Percentiles rank a stretch among this genome's conserved stretches.
phyloP scores from a whole-genome alignment of 352 stramenopile species.

The Pythium volutum region DNA sequence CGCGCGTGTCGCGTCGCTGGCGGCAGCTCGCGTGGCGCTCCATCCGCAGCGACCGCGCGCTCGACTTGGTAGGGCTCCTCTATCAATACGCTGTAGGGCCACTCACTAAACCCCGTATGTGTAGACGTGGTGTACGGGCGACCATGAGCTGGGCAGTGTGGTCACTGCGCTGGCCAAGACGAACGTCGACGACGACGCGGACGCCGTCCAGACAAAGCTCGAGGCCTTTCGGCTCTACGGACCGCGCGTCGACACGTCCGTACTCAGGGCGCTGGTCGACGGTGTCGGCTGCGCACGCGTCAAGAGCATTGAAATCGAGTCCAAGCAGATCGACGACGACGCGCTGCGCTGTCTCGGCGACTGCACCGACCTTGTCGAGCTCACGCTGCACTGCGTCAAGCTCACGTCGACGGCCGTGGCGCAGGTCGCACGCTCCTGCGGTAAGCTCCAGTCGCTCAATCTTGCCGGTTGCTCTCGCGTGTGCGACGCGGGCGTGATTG shows the following conservation, averaged over 20 bases:
- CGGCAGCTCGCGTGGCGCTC: slow-evolving; percentile 51
- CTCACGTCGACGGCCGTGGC: slow-evolving; percentile 52
- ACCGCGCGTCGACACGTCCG: slow-evolving; percentile 40
- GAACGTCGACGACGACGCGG: not conserved
- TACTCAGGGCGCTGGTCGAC: slow-evolving; percentile 42
- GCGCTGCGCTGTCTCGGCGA: slow-evolving; percentile 38
- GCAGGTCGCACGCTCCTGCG: slow-evolving; percentile 37
- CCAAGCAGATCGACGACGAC: slow-evolving; percentile 59
- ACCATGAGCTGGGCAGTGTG: slow-evolving; percentile 52
- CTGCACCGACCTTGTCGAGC: slow-evolving; percentile 32
- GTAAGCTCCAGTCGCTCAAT: slow-evolving; percentile 48
- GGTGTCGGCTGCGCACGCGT: slow-evolving; percentile 38
- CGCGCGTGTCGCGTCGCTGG: slow-evolving; percentile 58
- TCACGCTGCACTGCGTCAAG: slow-evolving; percentile 73
- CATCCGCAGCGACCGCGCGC: slow-evolving; percentile 38
- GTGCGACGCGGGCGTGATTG: slow-evolving; percentile 72
- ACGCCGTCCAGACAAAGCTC: slow-evolving; percentile 30
- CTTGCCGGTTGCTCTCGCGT: slow-evolving; percentile 75
- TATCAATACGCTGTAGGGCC: not conserved
- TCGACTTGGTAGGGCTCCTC: slow-evolving; percentile 51
- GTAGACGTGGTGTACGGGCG: slow-evolving; percentile 70
- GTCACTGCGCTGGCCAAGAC: slow-evolving; percentile 29
- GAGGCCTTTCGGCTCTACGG: slow-evolving; percentile 61
- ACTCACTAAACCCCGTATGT: not conserved
- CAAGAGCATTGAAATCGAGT: slow-evolving; percentile 58